These are phyloP conservation scores for Cornus suecica DNA, from an alignment of 148 eudicot genomes.

Conservation along the genomic window DNA sequence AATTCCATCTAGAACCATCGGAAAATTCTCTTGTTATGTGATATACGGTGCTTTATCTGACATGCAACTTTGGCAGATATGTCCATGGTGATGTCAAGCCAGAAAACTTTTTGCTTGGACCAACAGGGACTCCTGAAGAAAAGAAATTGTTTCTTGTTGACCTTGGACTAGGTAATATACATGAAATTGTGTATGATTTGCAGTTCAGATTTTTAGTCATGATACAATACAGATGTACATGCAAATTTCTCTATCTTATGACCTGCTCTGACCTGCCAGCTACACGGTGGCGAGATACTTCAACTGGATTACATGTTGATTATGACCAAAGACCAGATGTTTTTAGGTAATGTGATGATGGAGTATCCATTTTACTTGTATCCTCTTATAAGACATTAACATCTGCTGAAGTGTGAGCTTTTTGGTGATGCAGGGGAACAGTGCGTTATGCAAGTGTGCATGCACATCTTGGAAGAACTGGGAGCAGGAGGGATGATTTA, in stretches of 20 bases:
- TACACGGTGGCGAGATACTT: conserved; percentile 65
- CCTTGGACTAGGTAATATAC: conserved; percentile 71
- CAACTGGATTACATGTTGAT: conserved; percentile 75
- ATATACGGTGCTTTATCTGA: neutral
- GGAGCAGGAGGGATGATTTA: conserved; percentile 90
- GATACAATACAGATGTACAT: neutral
- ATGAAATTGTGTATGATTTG: neutral
- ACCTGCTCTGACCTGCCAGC: conserved; percentile 38
- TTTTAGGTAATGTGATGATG: conserved; percentile 52
- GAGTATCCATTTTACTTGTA: neutral
- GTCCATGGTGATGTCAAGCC: conserved; percentile 98
- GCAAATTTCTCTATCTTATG: neutral
- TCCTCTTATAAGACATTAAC: no score
- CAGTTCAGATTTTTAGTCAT: neutral
- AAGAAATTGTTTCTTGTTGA: conserved; percentile 88
- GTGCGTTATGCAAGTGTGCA: conserved; percentile 97
- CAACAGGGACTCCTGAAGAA: conserved; percentile 79
- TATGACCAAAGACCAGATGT: conserved; percentile 96
- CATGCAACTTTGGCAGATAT: conserved; percentile 37
- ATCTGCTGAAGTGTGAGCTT: conserved; percentile 5
- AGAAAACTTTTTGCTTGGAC: conserved; percentile 91
- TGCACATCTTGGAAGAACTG: conserved; percentile 96
- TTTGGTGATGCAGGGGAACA: conserved; percentile 63
- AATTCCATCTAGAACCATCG: neutral
- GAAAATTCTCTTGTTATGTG: neutral